phyloP scores from a whole-genome alignment of 768 basidiomycete species.

The Termitomyces sp. region DNA sequence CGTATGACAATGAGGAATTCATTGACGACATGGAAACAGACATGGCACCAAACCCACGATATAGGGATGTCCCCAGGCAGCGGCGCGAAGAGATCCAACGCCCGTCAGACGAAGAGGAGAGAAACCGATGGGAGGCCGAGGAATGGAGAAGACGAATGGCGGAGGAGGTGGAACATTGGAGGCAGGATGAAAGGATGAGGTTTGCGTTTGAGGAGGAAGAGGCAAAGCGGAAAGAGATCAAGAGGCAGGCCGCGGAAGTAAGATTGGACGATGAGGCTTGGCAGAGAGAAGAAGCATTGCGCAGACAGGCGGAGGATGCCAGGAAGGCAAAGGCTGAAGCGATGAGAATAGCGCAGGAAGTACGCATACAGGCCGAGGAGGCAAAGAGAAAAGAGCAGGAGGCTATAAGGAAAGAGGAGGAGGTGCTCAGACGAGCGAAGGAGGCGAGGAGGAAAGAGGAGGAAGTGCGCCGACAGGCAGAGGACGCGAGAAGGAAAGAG shows the following conservation, averaged over 20 bases:
- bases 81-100: conserved; percentile 1
- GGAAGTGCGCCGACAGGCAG: conserved; percentile 17
- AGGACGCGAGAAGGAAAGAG: conserved; percentile 18
- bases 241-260: conserved; percentile 8
- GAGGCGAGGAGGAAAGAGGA: conserved; percentile 20
- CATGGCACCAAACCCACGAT: neutral
- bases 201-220: conserved; percentile 9
- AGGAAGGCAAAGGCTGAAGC: conserved; percentile 19
- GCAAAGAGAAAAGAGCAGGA: conserved; percentile 17
- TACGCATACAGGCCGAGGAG: conserved; percentile 14
- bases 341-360: conserved; percentile 6
- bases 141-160: conserved; percentile 2
- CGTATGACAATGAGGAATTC: conserved; percentile 17
- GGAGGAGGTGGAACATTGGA: conserved; percentile 19
- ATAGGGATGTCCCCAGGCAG: neutral
- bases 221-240: conserved; percentile 7
- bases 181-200: conserved; percentile 5
- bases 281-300: conserved; percentile 16
- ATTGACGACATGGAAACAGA: conserved; percentile 14
- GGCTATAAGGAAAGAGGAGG: conserved; percentile 15
- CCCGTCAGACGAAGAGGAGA: conserved; percentile 4
- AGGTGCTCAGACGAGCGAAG: conserved; percentile 20
- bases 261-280: conserved; percentile 12
- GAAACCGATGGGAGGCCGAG: conserved; percentile 5
- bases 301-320: conserved; percentile 17